Percentiles rank a stretch among this genome's conserved stretches.
These are phyloP conservation scores for Colletotrichum sp. DNA, from an alignment of 2,329 filamentous ascomycete species.

Conservation along the genomic window DNA sequence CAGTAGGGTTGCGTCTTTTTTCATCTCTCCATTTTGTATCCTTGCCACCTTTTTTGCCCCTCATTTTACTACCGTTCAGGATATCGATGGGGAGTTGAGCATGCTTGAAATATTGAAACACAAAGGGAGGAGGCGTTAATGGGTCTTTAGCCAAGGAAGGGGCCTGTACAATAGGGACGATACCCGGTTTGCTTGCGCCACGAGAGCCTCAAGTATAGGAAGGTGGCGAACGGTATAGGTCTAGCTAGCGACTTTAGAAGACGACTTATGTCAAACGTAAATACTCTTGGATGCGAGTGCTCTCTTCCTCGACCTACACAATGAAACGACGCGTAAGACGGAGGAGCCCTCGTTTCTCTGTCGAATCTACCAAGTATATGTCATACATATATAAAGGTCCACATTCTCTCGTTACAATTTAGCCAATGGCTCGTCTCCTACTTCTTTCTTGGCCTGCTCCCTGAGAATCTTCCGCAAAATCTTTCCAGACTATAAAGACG, in stretches of 20 bases:
- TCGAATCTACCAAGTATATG: neutral
- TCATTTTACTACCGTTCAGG: neutral
- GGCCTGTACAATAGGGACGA: slow-evolving; percentile 21
- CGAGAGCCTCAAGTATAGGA: slow-evolving; percentile 9
- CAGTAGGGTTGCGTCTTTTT: neutral
- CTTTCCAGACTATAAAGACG: slow-evolving; percentile 61
- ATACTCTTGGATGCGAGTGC: neutral
- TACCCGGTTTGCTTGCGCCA: slow-evolving; percentile 16
- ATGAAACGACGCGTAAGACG: neutral
- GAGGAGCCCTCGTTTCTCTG: neutral
- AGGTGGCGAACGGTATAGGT: slow-evolving; percentile 4
- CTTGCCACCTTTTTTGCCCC: neutral
- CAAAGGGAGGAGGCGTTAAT: slow-evolving; percentile 13
- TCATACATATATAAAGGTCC: too few relatives aligned
- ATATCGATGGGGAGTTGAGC: neutral
- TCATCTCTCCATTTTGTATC: neutral
- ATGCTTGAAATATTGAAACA: neutral
- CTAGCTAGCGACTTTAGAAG: neutral
- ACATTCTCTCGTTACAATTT: neutral
- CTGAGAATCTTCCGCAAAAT: slow-evolving; percentile 66
- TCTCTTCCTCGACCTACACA: neutral
- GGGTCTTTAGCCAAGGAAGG: slow-evolving; percentile 10
- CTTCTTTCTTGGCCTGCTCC: slow-evolving; percentile 61
- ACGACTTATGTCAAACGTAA: neutral
- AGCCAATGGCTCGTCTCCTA: slow-evolving; percentile 40